Conservation (phyloP, 805 yeast genomes). For the Kodamaea fukazawae region DNA sequence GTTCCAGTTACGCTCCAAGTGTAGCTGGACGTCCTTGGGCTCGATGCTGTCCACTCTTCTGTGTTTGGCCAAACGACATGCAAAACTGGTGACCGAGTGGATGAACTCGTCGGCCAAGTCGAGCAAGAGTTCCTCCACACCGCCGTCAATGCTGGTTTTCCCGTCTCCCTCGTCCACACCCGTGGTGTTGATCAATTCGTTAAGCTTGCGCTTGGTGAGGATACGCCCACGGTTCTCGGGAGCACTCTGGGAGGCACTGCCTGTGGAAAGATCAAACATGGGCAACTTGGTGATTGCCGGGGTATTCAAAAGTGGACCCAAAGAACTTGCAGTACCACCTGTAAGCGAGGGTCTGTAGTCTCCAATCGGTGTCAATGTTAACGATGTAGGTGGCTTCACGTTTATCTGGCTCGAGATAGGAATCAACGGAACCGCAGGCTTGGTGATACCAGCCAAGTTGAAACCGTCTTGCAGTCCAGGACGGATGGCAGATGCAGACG, state of each 20-base stretch:
- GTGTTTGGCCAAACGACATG: constrained; percentile 93
- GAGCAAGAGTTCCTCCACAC: constrained; percentile 84
- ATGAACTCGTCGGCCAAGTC: constrained; percentile 97
- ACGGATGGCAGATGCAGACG: constrained; percentile 10
- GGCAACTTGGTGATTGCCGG: constrained; percentile 78
- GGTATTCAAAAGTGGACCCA: constrained; percentile 59
- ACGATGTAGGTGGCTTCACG: constrained; percentile 64
- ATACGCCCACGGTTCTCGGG: constrained; percentile 72
- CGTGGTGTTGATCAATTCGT: constrained; percentile 79
- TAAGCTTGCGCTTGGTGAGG: constrained; percentile 81
- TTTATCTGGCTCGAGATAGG: constrained; percentile 70
- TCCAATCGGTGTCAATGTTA: constrained; percentile 55
- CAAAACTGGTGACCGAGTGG: constrained; percentile 84
- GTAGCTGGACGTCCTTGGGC: constrained; percentile 85
- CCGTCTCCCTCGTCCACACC: constrained; percentile 90
- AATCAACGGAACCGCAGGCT: constrained; percentile 60
- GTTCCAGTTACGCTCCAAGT: constrained; percentile 91
- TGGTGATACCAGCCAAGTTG: constrained; percentile 41
- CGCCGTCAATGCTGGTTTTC: constrained; percentile 89
- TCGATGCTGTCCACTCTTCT: constrained; percentile 85
- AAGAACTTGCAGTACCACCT: constrained; percentile 78
- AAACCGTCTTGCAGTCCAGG: constrained; percentile 22
- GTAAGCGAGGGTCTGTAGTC: constrained; percentile 70
- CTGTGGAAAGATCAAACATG: constrained; percentile 61
- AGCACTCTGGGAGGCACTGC: constrained; percentile 27